Conservation (phyloP, 1,284 basidiomycete genomes). For the Rhodotorula sp. region DNA sequence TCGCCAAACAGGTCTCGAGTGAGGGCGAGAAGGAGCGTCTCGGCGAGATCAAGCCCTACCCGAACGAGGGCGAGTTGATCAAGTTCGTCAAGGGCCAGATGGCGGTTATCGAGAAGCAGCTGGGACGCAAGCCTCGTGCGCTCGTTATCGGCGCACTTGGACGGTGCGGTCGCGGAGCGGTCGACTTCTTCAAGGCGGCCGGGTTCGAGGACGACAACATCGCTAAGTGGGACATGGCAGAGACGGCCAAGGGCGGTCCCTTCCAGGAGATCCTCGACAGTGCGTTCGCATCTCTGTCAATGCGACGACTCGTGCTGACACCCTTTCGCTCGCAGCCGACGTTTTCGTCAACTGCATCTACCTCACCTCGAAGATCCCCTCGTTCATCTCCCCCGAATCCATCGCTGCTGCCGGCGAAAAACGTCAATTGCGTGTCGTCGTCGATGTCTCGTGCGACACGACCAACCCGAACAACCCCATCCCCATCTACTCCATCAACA, state of each 20-base stretch:
- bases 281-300: constrained; percentile 38
- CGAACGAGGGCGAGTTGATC: constrained; percentile 80
- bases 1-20: constrained; percentile 63
- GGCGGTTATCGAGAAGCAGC: constrained; percentile 59
- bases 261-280: constrained; percentile 90
- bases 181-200: constrained; percentile 90
- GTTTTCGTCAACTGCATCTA: constrained; percentile 99
- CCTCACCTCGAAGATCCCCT: constrained; percentile 81
- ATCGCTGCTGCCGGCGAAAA: constrained; percentile 68
- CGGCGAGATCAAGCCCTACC: constrained; percentile 72
- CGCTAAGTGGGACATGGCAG: constrained; percentile 94
- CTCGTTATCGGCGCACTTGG: constrained; percentile 96
- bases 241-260: constrained; percentile 96
- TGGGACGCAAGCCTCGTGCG: constrained; percentile 72
- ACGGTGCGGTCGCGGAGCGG: constrained; percentile 92
- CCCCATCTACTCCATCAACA: constrained; percentile 93
- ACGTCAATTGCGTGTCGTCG: constrained; percentile 77
- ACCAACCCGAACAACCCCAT: constrained; percentile 99
- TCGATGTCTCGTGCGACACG: constrained; percentile 99
- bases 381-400: constrained; percentile 76
- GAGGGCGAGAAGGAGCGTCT: constrained; percentile 60
- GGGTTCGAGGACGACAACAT: constrained; percentile 90
- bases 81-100: constrained; percentile 57
- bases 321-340: constrained; percentile 61
- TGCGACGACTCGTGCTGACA: background rate